These are phyloP conservation scores for Brassica balearica DNA, from an alignment of 441 rosid genomes.

Conservation along the genomic window DNA sequence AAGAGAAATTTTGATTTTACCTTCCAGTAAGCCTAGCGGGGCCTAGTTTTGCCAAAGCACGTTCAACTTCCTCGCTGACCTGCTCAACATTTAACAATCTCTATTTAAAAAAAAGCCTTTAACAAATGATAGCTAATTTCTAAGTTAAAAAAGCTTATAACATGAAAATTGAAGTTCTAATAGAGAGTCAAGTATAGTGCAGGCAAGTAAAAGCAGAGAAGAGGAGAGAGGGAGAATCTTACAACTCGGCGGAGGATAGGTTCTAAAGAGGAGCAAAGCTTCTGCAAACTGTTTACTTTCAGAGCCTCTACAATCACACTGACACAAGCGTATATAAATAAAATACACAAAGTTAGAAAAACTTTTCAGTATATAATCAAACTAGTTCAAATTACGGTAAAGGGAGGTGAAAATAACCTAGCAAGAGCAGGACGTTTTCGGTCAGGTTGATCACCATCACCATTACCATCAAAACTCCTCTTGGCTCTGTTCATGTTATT, in stretches of 20 bases:
- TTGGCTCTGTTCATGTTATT: conserved; percentile 70
- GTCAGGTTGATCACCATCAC: conserved; percentile 65
- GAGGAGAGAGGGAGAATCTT: conserved; percentile 48
- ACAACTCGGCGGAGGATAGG: conserved; percentile 99
- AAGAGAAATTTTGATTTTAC: conserved; percentile 41
- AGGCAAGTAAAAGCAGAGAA: not conserved
- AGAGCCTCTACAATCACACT: conserved; percentile 99
- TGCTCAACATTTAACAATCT: conserved; percentile 49
- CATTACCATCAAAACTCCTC: conserved; percentile 75
- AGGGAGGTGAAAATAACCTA: conserved; percentile 50
- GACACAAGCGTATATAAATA: conserved; percentile 29
- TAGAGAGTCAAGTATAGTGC: not conserved
- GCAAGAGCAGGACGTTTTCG: conserved; percentile 94
- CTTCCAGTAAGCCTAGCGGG: conserved; percentile 88
- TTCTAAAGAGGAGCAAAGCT: conserved; percentile 97
- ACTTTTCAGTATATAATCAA: not conserved
- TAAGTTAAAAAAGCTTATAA: not conserved
- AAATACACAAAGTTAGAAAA: conserved; percentile 13
- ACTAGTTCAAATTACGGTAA: not conserved
- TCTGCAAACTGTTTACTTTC: conserved; percentile 95
- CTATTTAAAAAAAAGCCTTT: not conserved
- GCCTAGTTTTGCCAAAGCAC: conserved; percentile 93
- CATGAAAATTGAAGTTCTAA: not conserved
- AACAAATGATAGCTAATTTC: conserved; percentile 10
- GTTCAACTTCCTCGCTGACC: conserved; percentile 99